A percentile compares a stretch with the other conserved stretches of the same genome.
These are phyloP conservation scores for Fragilariopsis cylindrus DNA, from an alignment of 108 stramenopile species.

Conservation along the genomic window DNA sequence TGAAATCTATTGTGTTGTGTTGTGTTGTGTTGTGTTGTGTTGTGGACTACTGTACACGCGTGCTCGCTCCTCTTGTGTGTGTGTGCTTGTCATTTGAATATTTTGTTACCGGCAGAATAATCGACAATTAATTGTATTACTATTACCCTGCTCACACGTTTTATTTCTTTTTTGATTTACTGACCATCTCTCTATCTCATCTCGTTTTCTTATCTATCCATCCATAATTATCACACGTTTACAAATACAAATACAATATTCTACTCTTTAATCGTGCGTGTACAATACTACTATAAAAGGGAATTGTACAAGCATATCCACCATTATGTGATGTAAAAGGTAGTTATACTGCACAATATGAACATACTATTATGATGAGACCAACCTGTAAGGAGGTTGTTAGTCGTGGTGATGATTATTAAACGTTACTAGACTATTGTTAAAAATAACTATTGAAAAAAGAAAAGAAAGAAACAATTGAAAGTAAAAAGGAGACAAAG, in stretches of 20 bases:
- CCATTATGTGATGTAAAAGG: conserved; percentile 97
- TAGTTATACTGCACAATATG: conserved; percentile 98
- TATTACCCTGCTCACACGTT: too few relatives aligned
- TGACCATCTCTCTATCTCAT: too few relatives aligned
- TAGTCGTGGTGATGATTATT: conserved; percentile 98
- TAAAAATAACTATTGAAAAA: neutral
- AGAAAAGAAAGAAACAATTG: too few relatives aligned
- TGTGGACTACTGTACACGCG: neutral
- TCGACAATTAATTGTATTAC: too few relatives aligned
- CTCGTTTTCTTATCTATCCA: too few relatives aligned
- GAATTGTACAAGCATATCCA: conserved; percentile 94
- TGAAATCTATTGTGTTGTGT: too few relatives aligned
- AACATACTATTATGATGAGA: conserved; percentile 95
- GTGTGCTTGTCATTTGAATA: neutral
- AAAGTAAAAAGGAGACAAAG: too few relatives aligned
- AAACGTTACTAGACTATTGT: conserved; percentile 1
- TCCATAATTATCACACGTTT: too few relatives aligned
- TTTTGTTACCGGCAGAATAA: neutral
- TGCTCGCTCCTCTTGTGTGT: neutral
- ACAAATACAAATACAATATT: too few relatives aligned
- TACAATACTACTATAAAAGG: conserved; percentile 17
- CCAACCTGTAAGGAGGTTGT: conserved; percentile 98
- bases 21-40: too few relatives aligned
- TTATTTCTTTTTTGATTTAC: too few relatives aligned
- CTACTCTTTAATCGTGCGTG: neutral